These are phyloP conservation scores for Prunus campanulata DNA, from an alignment of 306 rosid species.

Conservation along the genomic window DNA sequence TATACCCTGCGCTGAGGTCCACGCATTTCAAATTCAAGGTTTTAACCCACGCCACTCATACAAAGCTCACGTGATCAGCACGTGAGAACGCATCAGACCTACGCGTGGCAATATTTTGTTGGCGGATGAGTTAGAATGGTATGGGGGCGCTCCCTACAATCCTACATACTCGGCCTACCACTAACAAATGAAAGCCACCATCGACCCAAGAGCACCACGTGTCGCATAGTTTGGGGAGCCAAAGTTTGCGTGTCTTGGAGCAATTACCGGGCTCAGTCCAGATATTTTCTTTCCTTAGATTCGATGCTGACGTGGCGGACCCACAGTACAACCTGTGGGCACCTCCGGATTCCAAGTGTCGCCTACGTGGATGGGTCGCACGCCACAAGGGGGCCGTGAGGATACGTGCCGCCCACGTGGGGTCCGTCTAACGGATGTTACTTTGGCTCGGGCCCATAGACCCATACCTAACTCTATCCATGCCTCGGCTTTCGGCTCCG, in stretches of 20 bases:
- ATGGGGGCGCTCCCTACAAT: neutral
- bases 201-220: neutral
- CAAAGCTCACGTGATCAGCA: neutral
- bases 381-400: constrained; percentile 16
- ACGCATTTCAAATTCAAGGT: neutral
- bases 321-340: neutral
- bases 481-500: constrained; percentile 1
- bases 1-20: neutral
- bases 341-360: constrained; percentile 6
- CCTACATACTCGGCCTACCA: neutral
- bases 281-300: neutral
- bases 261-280: neutral
- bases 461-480: neutral
- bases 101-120: neutral
- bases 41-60: too few species aligned
- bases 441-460: neutral
- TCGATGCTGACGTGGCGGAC: constrained; percentile 22
- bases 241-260: neutral
- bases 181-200: neutral
- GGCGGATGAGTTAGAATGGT: neutral
- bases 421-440: neutral
- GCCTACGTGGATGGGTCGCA: constrained; percentile 28
- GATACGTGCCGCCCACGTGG: constrained; percentile 34
- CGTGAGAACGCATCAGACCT: neutral
- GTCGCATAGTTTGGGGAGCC: neutral